Evolutionary conservation across 192 early-diverging fungal species (phyloP), one percentile per base, ranked within the genome.

Genomic region (Coemansia asiatica): DNA sequence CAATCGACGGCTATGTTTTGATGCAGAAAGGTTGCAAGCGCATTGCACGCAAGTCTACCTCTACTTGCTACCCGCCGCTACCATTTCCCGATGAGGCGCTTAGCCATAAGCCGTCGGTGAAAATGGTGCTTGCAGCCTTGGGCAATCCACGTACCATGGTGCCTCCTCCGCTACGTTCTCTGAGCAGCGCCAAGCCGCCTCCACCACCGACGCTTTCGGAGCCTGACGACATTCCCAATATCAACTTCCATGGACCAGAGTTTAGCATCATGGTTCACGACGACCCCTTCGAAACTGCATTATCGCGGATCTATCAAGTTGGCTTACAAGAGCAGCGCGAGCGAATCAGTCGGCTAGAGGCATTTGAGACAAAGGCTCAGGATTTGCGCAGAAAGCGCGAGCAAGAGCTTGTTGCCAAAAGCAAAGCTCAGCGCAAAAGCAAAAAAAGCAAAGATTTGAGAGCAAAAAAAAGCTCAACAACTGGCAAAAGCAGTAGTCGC

Each of bases 211-310:
- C 67, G 2, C 57, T 84, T 25, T 13, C n/a, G 1, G 69, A 66
- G 60, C 75, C 83, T 0, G 75, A 81, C 16, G 74, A 77, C 22
- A 69, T 84, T 4, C 83, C 83, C 0, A 75, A 72, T 0, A 68
- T 85, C 35, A 67, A 68, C 27, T 68, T 85, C 18, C 73, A 75
- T 28, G 76, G 73, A 0, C 69, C 70, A 26, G 64, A 76, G 58
- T 73, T 81, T 25, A 71, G 51, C n/a, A 58, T 79, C 56, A 70
- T 76, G 69, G 58, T 85, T 2, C 79, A 85, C 50, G 83, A 85
- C 21, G 83, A 85, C 38, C 83, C 83, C 18, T 74, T 85, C 59
- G 83, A 85, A 58, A 85, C 79, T 1, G 83, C 83, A 4, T 64
- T 85, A 44, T 60, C 73, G 6, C 69, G 69, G 13, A 85, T 85